Evolutionary conservation across 2,329 filamentous ascomycete genomes (phyloP).

Genomic region (Scytalidium sp.): DNA sequence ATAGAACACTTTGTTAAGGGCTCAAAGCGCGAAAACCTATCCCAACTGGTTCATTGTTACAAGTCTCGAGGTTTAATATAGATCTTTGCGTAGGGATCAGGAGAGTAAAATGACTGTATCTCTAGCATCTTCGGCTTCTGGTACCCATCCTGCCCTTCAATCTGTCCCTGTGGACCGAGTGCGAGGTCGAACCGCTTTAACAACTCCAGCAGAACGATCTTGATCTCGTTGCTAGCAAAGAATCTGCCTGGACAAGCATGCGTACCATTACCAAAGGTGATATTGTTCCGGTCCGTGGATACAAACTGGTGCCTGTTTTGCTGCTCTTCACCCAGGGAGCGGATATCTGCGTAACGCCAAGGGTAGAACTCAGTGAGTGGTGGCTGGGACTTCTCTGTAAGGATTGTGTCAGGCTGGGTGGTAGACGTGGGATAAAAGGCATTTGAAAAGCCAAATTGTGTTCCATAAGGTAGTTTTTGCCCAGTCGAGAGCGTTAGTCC

Average conservation of each 20-base stretch:
- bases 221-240: constrained; percentile 34
- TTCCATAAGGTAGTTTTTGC: constrained; percentile 37
- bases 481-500: constrained; percentile 50
- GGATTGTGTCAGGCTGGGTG: background rate
- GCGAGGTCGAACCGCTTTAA: constrained; percentile 16
- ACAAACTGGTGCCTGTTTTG: constrained; percentile 10
- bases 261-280: constrained; percentile 34
- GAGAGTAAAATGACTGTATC: background rate
- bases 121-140: background rate
- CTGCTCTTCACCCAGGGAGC: background rate
- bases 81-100: constrained; percentile 4
- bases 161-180: constrained; percentile 2
- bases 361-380: constrained; percentile 6
- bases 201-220: constrained; percentile 22
- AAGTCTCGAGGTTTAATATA: constrained; percentile 1
- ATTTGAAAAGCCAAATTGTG: constrained; percentile 20
- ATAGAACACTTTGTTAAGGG: too few species aligned
- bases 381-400: constrained; percentile 9
- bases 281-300: constrained; percentile 22
- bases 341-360: constrained; percentile 6
- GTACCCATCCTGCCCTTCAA: background rate
- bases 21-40: too few species aligned
- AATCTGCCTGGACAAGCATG: constrained; percentile 39
- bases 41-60: background rate
- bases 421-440: background rate